These are phyloP conservation scores for Podila verticillata DNA, from an alignment of 192 early-diverging fungal species.

Conservation along the genomic window DNA sequence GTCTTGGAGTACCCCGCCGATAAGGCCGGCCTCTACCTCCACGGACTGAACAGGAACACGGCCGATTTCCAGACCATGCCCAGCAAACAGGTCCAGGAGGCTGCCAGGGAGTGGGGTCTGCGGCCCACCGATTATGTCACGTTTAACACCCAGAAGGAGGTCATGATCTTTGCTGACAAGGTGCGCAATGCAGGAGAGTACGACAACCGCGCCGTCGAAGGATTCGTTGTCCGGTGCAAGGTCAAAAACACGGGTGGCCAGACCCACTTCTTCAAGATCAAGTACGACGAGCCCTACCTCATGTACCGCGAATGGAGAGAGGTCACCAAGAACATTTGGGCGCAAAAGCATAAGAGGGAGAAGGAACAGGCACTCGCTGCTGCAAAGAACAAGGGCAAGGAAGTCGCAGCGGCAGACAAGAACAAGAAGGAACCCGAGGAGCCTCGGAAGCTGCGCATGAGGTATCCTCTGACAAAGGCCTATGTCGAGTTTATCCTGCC, in stretches of 20 bases:
- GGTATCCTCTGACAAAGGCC: constrained; percentile 67
- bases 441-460: constrained; percentile 36
- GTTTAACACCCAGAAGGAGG: constrained; percentile 67
- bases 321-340: constrained; percentile 75
- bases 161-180: constrained; percentile 73
- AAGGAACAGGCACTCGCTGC: background rate
- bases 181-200: constrained; percentile 72
- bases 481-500: constrained; percentile 83
- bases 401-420: background rate
- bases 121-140: constrained; percentile 59
- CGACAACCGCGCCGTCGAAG: constrained; percentile 82
- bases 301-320: constrained; percentile 99
- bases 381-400: constrained; percentile 6
- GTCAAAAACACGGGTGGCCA: constrained; percentile 6
- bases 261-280: constrained; percentile 87
- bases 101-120: constrained; percentile 84
- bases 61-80: constrained; percentile 76
- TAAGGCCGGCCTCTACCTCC: constrained; percentile 85
- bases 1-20: constrained; percentile 86
- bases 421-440: background rate
- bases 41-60: constrained; percentile 91
- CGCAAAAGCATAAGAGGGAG: constrained; percentile 36
- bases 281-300: constrained; percentile 94
- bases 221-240: constrained; percentile 90
- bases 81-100: constrained; percentile 64